Evolutionary conservation across 2,329 filamentous ascomycete genomes (phyloP), one percentile per base, ranked within the genome.

Genomic region (Alternaria solani): DNA sequence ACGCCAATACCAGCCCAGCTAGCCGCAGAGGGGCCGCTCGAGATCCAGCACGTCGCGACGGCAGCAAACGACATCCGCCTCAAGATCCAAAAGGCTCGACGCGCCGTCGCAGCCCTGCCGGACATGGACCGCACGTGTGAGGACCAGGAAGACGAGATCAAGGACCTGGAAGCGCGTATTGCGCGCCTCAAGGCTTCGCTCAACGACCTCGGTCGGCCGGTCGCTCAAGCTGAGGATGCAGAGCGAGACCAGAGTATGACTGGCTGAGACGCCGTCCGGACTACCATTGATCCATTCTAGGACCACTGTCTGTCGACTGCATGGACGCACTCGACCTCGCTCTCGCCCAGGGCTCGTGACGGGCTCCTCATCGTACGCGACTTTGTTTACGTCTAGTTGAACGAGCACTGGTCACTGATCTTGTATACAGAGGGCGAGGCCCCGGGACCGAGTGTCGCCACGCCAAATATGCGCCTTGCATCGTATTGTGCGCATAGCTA

Each of bases 51-150:
- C 69, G 86, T 98, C 16, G 88, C 91, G 2, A 86, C 88, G 2
- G 92, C 92, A 36, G 91, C 92, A 1, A 91, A 93, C 72, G 86
- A 87, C 36, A 84, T 97, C 70, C 94, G 92, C 79, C 89, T 94
- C 79, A 92, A 92, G 79, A 86, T 98, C 59, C 90, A 93, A 76
- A 90, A 89, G 67, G 93, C 94, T 51, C 85, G 91, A 51, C 84
- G 83, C 34, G 86, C 89, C 68, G 82, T 93, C 53, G 83, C 85
- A 72, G 81, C 82, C 28, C 78, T 95, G 67, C 90, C 90, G 9
- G 91, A 94, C 78, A 87, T 94, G 75, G 82, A 87, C 18, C 84
- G 91, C 54, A 85, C 82, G 5, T 80, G 89, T 14, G 84, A 84
- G 57, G 89, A 93, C 75, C 92, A 94, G 80, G 84, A 90, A 68